Base-by-base conservation (phyloP, 179 eudicot genomes). In the Gypsophila paniculata region DNA sequence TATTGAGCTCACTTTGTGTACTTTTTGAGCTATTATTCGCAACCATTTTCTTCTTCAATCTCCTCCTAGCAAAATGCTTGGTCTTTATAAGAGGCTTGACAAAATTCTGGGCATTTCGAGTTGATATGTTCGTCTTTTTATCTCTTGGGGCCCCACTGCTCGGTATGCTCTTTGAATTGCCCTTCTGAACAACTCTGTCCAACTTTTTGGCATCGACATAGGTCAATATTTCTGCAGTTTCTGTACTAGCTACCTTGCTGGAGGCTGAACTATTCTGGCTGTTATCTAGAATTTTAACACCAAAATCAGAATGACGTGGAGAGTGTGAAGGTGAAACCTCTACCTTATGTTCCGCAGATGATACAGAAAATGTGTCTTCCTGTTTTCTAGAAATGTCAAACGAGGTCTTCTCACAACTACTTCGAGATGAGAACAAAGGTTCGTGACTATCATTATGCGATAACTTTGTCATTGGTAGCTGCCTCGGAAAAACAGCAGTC, bases 11-110 rank as follows among this genome's bases (percentile, higher is more conserved):
- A 55, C 79, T 64, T 32, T 65, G 75, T 69, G 72, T 59, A 76
- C 72, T 75, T 39, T 76, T 70, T 53, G 69, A 68, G 81, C 59
- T 77, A 54, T 70, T 71, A 66, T 77, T 77, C 57, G 82, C 46
- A 44, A 61, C 22, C 22, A 74, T 54, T 74, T 76, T 83, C 80
- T 85, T 85, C 84, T 85, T 86, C 26, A 80, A 58, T 69, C 84
- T 86, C 86, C 80, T 91, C 84, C 80, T 83, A 42, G 80, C 78
- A 72, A 82, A 74, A 74, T 69, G 82, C 79, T 79, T 88, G 76
- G 86, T 83, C 77, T 81, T 86, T 70, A 77, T 74, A 51, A 85
- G 88, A 52, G 96, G 83, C 74, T 86, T 94, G 60, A 81, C 85
- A 36, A 78, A 69, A 63, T 82, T 86, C 18, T 85, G 81, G 49